Evolutionary conservation across 805 yeast species (phyloP).

Genomic region (Zygosaccharomyces rouxii): DNA sequence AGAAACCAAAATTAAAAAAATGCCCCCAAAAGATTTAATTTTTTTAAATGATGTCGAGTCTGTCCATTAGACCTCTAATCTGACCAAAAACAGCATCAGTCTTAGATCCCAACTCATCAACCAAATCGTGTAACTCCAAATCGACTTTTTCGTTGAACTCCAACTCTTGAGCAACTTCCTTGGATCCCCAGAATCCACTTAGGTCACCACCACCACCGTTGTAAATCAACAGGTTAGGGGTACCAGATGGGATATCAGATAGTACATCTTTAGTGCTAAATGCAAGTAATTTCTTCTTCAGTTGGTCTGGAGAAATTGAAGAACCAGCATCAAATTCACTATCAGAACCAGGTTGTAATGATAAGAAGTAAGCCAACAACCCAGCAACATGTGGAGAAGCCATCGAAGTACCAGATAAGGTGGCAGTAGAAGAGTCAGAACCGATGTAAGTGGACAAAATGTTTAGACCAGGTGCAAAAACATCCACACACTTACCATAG

Average conservation of each 20-base stretch:
- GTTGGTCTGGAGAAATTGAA: conserved; percentile 61
- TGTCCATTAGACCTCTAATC: conserved; percentile 27
- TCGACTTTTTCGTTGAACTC: conserved; percentile 9
- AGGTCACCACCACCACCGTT: conserved; percentile 79
- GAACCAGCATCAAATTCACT: conserved; percentile 54
- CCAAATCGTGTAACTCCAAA: conserved; percentile 13
- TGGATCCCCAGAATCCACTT: conserved; percentile 54
- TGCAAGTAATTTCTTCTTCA: conserved; percentile 69
- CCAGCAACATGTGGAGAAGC: conserved; percentile 97
- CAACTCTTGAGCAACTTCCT: conserved; percentile 4
- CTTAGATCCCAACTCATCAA: conserved; percentile 21
- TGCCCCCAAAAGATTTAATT: neutral
- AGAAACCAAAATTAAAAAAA: neutral
- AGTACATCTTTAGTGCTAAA: conserved; percentile 60
- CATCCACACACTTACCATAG: conserved; percentile 93
- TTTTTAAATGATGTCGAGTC: conserved; percentile 22
- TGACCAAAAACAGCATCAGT: conserved; percentile 28
- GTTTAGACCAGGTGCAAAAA: conserved; percentile 94
- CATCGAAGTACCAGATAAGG: conserved; percentile 95
- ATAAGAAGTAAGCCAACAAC: conserved; percentile 79
- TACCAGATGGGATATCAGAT: conserved; percentile 61
- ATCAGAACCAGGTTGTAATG: conserved; percentile 72
- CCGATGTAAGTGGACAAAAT: conserved; percentile 82
- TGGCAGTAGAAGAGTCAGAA: conserved; percentile 68
- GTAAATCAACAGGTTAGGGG: conserved; percentile 73